Evolutionary conservation across 306 rosid genomes (phyloP).

Genomic region (Hippophae gyantsensis): DNA sequence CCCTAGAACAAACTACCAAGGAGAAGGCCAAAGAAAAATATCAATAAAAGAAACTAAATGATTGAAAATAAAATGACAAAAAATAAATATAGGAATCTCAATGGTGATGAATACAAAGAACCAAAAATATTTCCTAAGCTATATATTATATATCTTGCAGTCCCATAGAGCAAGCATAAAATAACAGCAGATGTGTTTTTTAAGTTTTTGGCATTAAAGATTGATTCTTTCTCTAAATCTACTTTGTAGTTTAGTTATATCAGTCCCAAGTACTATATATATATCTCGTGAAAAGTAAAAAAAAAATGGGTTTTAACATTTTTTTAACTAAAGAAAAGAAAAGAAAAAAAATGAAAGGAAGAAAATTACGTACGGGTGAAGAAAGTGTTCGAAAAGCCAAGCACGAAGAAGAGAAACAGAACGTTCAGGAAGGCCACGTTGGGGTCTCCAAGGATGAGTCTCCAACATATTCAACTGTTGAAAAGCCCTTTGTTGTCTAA

Average conservation of each 20-base stretch:
- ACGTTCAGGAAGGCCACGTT: conserved; percentile 92
- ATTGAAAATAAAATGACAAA: conserved; percentile 37
- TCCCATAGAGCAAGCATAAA: conserved; percentile 5
- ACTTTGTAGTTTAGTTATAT: conserved; percentile 29
- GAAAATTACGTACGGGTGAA: conserved; percentile 64
- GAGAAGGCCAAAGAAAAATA: conserved; percentile 13
- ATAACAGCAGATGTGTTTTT: conserved; percentile 6
- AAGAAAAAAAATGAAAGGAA: background rate
- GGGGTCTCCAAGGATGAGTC: conserved; percentile 95
- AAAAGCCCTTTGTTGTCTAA: conserved; percentile 75
- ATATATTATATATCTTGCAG: conserved; percentile 4
- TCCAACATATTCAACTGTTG: conserved; percentile 93
- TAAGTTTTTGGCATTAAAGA: conserved; percentile 17
- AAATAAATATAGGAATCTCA: conserved; percentile 43
- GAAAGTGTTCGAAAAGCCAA: conserved; percentile 97
- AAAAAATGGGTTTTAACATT: no score
- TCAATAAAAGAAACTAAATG: conserved; percentile 22
- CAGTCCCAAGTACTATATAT: background rate
- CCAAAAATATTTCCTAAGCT: conserved; percentile 46
- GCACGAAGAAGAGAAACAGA: conserved; percentile 85
- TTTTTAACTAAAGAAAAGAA: background rate
- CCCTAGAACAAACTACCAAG: conserved; percentile 17
- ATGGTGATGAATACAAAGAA: conserved; percentile 46
- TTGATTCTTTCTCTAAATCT: conserved; percentile 38
- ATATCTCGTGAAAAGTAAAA: background rate